Evolutionary conservation across 2,329 filamentous ascomycete genomes (phyloP).

Genomic region (Ophidiomyces ophidiicola): DNA sequence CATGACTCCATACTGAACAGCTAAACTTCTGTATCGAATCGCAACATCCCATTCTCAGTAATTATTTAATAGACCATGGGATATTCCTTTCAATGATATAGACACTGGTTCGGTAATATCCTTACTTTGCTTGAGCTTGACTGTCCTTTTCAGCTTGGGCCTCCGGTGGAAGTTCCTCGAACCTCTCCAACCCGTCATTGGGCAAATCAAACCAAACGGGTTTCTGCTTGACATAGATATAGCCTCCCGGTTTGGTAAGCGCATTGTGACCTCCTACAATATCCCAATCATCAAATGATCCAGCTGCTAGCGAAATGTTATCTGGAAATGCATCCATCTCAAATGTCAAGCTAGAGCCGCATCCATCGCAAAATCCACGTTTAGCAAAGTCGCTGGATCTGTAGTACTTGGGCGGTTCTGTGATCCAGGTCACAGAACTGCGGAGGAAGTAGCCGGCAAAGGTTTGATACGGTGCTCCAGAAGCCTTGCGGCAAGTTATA

Average conservation of each 20-base stretch:
- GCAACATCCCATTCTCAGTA: too few relatives aligned
- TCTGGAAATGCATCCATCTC: conserved; percentile 26
- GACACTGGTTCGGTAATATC: conserved; percentile 3
- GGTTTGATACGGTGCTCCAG: conserved; percentile 36
- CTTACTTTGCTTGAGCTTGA: conserved; percentile 7
- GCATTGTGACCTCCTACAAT: conserved; percentile 22
- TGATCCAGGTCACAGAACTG: conserved; percentile 27
- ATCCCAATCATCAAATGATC: conserved; percentile 33
- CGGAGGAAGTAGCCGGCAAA: conserved; percentile 32
- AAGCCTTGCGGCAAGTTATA: conserved; percentile 38
- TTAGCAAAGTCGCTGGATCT: conserved; percentile 32
- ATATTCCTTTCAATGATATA: too few relatives aligned
- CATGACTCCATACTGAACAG: too few relatives aligned
- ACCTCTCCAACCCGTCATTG: conserved; percentile 26
- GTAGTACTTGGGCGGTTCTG: conserved; percentile 24
- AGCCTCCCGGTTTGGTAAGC: conserved; percentile 21
- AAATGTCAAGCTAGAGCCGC: conserved; percentile 39
- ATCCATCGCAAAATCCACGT: conserved; percentile 35
- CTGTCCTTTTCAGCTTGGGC: conserved; percentile 18
- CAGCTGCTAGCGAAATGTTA: conserved; percentile 27
- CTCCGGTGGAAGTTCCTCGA: conserved; percentile 16
- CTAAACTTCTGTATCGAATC: too few relatives aligned
- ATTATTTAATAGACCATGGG: too few relatives aligned
- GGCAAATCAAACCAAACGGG: conserved; percentile 30
- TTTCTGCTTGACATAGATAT: conserved; percentile 38